Conservation (phyloP, 768 basidiomycete species). For the Hygrophoropsis aurantiaca region DNA sequence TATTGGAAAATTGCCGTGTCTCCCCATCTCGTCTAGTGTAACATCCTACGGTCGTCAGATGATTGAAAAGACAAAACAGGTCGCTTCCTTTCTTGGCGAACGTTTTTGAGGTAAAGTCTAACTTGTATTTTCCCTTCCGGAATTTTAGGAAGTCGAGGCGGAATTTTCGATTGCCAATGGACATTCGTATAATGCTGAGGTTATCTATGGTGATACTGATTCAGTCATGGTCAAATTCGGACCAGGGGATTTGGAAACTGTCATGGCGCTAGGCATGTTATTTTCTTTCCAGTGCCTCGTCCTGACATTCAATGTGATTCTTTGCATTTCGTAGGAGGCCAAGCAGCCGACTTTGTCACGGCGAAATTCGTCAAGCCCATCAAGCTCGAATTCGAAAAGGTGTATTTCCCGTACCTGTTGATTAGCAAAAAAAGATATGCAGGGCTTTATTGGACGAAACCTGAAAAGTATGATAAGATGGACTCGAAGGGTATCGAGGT, state of each 20-base stretch:
- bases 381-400: constrained; percentile 99
- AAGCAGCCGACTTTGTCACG: constrained; percentile 92
- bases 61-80: constrained; percentile 96
- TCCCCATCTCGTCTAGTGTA: constrained; percentile 91
- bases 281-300: not conserved
- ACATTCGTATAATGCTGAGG: constrained; percentile 81
- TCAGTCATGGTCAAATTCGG: constrained; percentile 99
- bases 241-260: constrained; percentile 77
- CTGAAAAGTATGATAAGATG: constrained; percentile 99
- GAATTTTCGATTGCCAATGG: constrained; percentile 87
- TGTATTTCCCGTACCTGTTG: constrained; percentile 96
- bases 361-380: constrained; percentile 91
- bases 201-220: constrained; percentile 99
- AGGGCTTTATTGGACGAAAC: constrained; percentile 94
- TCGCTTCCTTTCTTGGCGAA: constrained; percentile 30
- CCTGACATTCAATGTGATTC: constrained; percentile 1
- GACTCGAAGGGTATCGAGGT: constrained; percentile 99
- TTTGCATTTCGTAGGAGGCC: constrained; percentile 57
- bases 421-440: constrained; percentile 99
- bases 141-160: constrained; percentile 76
- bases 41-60: constrained; percentile 98
- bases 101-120: too few relatives aligned
- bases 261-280: constrained; percentile 83
- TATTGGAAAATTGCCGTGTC: constrained; percentile 93
- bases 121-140: too few relatives aligned